Evolutionary conservation across 192 early-diverging fungal species (phyloP).

Genomic region (Phycomyces nitens): DNA sequence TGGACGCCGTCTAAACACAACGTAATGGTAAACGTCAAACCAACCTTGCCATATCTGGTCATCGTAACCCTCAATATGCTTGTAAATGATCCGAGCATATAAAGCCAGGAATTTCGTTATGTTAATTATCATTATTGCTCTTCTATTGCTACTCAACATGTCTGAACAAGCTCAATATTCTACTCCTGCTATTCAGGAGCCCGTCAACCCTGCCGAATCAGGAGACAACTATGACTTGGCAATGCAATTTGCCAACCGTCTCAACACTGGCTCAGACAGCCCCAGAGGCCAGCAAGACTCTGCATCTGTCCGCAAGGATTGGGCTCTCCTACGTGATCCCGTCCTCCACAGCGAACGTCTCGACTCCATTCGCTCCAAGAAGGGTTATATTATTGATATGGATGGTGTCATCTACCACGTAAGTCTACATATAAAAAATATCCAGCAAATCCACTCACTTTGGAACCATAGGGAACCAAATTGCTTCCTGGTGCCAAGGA

Average conservation of each 20-base stretch:
- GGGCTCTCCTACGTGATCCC: constrained; percentile 29
- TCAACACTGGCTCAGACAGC: neutral
- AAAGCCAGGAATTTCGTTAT: too few relatives aligned
- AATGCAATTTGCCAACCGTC: constrained; percentile 9
- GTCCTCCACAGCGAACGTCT: constrained; percentile 29
- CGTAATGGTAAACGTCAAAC: too few relatives aligned
- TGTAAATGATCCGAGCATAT: too few relatives aligned
- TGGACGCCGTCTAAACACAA: too few relatives aligned
- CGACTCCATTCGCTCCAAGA: constrained; percentile 39
- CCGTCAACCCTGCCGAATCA: neutral
- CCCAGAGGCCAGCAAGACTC: constrained; percentile 10
- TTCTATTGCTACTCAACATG: too few relatives aligned
- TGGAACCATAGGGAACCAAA: constrained; percentile 37
- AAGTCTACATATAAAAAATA: constrained; percentile 4
- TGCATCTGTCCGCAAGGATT: constrained; percentile 18
- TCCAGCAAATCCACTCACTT: neutral
- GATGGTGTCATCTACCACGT: constrained; percentile 61
- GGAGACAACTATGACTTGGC: neutral
- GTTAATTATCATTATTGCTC: too few relatives aligned
- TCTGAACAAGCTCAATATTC: neutral
- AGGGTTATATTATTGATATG: constrained; percentile 62
- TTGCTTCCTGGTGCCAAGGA: constrained; percentile 56
- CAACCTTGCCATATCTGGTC: too few relatives aligned
- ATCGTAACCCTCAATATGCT: too few relatives aligned
- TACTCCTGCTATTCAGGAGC: neutral